Evolutionary conservation across 345 rosid genomes (phyloP).

Genomic region (Hibiscus mutabilis): DNA sequence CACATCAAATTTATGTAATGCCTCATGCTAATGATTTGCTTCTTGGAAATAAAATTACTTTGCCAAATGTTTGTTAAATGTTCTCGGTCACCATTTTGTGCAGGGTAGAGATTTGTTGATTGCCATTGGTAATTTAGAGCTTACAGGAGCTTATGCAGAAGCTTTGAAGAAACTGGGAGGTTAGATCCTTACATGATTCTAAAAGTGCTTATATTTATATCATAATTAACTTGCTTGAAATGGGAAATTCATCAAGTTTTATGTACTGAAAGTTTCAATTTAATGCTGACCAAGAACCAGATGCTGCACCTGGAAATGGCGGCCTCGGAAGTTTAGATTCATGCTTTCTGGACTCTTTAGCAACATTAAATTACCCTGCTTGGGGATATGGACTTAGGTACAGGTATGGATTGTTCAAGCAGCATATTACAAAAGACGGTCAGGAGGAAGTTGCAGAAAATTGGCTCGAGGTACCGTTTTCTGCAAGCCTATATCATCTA

Average conservation of each 20-base stretch:
- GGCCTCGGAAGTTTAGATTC: conserved; percentile 78
- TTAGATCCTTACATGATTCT: neutral
- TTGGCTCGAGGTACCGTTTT: conserved; percentile 66
- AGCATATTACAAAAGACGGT: conserved; percentile 65
- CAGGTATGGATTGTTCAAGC: conserved; percentile 72
- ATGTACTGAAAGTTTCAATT: neutral
- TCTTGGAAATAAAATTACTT: neutral
- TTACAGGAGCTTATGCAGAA: conserved; percentile 47
- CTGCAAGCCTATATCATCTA: too few species aligned
- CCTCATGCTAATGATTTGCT: neutral
- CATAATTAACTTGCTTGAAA: too few species aligned
- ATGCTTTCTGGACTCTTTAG: conserved; percentile 72
- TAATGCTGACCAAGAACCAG: conserved; percentile 46
- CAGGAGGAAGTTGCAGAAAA: conserved; percentile 80
- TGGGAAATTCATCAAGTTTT: neutral
- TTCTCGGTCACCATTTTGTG: neutral
- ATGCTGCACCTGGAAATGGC: conserved; percentile 83
- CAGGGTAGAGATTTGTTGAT: conserved; percentile 59
- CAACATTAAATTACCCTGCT: conserved; percentile 69
- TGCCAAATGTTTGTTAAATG: neutral
- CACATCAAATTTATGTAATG: neutral
- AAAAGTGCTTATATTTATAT: too few species aligned
- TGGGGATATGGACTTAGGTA: too few species aligned
- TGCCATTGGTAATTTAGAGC: conserved; percentile 53
- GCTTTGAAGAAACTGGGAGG: conserved; percentile 64